Evolutionary conservation across 352 stramenopile species (phyloP), one percentile per base, ranked within the genome.

Genomic region (Phytophthora quininea): DNA sequence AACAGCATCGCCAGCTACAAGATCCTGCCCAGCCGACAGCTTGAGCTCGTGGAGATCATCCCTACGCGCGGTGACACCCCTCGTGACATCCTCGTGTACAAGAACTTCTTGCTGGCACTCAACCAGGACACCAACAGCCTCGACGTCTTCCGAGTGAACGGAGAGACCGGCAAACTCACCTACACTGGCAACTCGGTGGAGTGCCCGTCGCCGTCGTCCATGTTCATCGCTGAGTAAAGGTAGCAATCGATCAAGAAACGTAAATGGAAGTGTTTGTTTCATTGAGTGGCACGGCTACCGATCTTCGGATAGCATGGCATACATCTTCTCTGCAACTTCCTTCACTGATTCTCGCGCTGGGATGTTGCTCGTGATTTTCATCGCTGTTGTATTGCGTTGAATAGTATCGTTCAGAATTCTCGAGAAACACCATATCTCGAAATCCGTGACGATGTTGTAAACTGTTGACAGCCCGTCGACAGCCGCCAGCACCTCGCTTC

Each of bases 71-170:
- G 76, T 53, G 60, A 73, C 54, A 73, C 55, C 12, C 78, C 78
- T 40, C 78, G 78, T 50, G 63, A 64, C 54, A 76, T 87, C 40
- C 45, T 66, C 42, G 51, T 84, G 19, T 67, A 70, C 54, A 50
- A 69, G 35, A 52, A 77, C 15, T 74, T 79, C 11, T 6, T 87
- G 58, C 30, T 87, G 30, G 78, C 76, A 11, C 75, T 73, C 15
- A 84, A 87, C 66, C 78, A 87, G 62, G 65, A 82, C 62, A 69
- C 75, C 19, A 56, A 82, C 70, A 62, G 51, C 31, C 75, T 87
- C 35, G 15, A 77, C 37, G 67, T 82, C 46, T 87, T 84, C 73
- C 49, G 42, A 52, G n/a, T 80, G 45, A 62, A 86, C 62, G 3
- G 33, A 0, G 24, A 8, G 19, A 78, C 65, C 5, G 74, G 77